These are phyloP conservation scores for Aureoboletus auriporus DNA, from an alignment of 768 basidiomycete species.

Conservation along the genomic window DNA sequence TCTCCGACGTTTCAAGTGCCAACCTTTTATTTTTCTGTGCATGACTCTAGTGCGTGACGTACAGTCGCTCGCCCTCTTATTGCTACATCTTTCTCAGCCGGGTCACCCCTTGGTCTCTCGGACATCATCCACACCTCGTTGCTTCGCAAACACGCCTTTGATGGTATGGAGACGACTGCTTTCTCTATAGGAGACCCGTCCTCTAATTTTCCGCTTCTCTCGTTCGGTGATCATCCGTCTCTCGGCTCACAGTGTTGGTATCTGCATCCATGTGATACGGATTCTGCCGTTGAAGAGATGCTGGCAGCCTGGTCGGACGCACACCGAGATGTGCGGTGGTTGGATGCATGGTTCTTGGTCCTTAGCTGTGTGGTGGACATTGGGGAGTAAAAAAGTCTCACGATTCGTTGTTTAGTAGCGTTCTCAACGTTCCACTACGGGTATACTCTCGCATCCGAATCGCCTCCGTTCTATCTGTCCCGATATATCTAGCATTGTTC, in stretches of 20 bases:
- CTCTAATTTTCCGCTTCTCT: conserved; percentile 69
- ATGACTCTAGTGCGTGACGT: conserved; percentile 49
- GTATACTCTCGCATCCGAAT: no score
- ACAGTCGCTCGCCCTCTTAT: conserved; percentile 9
- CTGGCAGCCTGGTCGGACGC: conserved; percentile 39
- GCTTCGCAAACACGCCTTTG: conserved; percentile 48
- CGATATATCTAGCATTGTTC: conserved; percentile 9
- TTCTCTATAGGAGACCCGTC: conserved; percentile 51
- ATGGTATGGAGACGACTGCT: conserved; percentile 41
- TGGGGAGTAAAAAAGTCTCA: conserved; percentile 15
- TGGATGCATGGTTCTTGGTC: conserved; percentile 79
- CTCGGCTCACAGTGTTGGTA: conserved; percentile 77
- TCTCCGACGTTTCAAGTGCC: conserved; percentile 81
- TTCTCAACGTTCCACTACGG: neutral
- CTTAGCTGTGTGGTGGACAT: conserved; percentile 62
- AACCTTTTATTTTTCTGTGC: conserved; percentile 75
- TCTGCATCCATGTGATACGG: conserved; percentile 83
- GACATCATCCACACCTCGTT: conserved; percentile 56
- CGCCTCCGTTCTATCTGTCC: no score
- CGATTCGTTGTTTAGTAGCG: neutral
- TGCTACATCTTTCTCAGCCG: conserved; percentile 43
- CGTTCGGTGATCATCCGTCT: conserved; percentile 84
- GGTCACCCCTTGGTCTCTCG: conserved; percentile 53
- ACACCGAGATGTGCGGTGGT: conserved; percentile 34
- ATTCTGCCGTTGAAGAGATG: conserved; percentile 62